Conservation (phyloP, 2,329 filamentous ascomycete species). For the Monosporascus sp. region DNA sequence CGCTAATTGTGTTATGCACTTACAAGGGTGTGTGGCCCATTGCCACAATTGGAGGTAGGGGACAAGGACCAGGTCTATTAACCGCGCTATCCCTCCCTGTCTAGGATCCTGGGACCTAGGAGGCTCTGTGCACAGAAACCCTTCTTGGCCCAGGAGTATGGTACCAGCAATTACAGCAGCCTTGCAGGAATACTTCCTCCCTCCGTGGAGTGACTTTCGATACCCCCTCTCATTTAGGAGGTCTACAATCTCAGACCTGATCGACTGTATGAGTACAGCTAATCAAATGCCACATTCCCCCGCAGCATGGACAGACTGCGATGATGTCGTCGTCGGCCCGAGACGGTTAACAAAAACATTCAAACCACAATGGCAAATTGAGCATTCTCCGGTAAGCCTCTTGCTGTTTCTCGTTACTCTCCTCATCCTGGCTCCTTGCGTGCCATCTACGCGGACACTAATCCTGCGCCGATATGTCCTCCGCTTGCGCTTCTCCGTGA, state of each 20-base stretch:
- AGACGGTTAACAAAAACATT: constrained; percentile 5
- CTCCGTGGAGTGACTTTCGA: constrained; percentile 15
- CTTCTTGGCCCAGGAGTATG: constrained; percentile 15
- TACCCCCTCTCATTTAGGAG: constrained; percentile 19
- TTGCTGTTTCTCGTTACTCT: constrained; percentile 20
- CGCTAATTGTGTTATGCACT: constrained; percentile 20
- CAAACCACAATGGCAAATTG: constrained; percentile 20
- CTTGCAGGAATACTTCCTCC: constrained; percentile 16
- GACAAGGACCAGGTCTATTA: constrained; percentile 18
- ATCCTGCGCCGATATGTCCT: constrained; percentile 6
- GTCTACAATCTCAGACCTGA: constrained; percentile 20
- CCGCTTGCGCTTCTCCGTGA: constrained; percentile 13
- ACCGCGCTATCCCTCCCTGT: constrained; percentile 15
- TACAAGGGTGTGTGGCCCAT: constrained; percentile 16
- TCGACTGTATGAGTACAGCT: constrained; percentile 23
- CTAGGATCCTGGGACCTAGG: constrained; percentile 6
- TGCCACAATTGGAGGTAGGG: constrained; percentile 21
- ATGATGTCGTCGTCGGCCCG: constrained; percentile 9
- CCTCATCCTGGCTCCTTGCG: constrained; percentile 22
- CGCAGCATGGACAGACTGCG: constrained; percentile 7
- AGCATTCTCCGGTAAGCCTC: constrained; percentile 26
- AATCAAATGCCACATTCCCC: constrained; percentile 28
- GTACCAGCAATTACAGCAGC: constrained; percentile 7
- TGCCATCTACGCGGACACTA: constrained; percentile 17
- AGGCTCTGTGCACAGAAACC: constrained; percentile 6